phyloP scores from a whole-genome alignment of 305 asterid species.

The Ilex paraguariensis region DNA sequence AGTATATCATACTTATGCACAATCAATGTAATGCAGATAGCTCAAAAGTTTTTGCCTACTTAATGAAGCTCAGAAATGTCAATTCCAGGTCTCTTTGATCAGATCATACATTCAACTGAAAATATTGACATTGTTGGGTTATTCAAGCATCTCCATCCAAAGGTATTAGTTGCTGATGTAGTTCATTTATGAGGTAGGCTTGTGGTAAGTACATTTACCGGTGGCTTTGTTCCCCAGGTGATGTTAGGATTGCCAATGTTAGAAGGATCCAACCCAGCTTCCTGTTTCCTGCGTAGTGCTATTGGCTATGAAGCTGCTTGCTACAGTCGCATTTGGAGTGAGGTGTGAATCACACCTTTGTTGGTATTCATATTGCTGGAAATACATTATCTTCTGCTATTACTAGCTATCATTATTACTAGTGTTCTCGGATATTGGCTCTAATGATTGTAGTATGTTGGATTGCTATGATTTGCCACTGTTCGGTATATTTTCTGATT shows the following conservation, averaged over 20 bases:
- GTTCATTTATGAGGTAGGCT: neutral
- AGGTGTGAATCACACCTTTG: slow-evolving; percentile 39
- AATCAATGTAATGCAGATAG: neutral
- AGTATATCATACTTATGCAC: neutral
- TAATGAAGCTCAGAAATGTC: neutral
- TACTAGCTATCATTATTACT: neutral
- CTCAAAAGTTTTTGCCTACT: slow-evolving; percentile 4
- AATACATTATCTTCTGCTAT: neutral
- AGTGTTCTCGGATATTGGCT: neutral
- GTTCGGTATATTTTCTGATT: neutral
- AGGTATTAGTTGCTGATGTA: slow-evolving; percentile 38
- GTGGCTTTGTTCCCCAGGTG: slow-evolving; percentile 41
- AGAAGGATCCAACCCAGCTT: slow-evolving; percentile 90
- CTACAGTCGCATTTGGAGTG: slow-evolving; percentile 94
- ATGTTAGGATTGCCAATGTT: slow-evolving; percentile 87
- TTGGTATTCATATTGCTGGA: neutral
- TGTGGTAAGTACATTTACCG: slow-evolving; percentile 13
- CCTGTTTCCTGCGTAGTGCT: slow-evolving; percentile 76
- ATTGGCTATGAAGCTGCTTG: slow-evolving; percentile 94
- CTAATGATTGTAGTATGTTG: neutral
- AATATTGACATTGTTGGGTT: slow-evolving; percentile 70
- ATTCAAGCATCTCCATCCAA: slow-evolving; percentile 79
- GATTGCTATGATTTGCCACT: neutral
- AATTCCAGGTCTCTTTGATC: slow-evolving; percentile 87
- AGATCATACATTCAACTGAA: slow-evolving; percentile 85